These are phyloP conservation scores for Pseudoscleropodium purum DNA, from an alignment of 225 moss, liverwort and hornwort species.

Conservation along the genomic window DNA sequence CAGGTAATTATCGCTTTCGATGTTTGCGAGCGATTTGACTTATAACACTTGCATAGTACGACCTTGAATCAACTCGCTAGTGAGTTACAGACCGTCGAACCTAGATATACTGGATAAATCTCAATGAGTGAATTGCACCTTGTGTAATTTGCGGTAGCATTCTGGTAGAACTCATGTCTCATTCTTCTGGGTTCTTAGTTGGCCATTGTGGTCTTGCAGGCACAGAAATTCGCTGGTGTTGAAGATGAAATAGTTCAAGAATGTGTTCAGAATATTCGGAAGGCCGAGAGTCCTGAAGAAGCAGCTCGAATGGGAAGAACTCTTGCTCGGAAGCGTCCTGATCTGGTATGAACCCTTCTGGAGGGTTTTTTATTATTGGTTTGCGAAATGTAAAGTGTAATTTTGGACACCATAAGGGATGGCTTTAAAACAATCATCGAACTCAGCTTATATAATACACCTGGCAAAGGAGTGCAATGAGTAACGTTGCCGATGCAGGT, in stretches of 20 bases:
- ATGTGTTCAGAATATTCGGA: slow-evolving; percentile 43
- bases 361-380: background rate
- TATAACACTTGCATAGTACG: background rate
- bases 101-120: background rate
- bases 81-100: background rate
- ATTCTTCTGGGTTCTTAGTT: background rate
- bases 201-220: slow-evolving; percentile 29
- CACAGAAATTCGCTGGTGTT: slow-evolving; percentile 73
- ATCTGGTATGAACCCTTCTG: slow-evolving; percentile 38
- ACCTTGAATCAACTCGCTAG: background rate
- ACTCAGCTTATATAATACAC: background rate
- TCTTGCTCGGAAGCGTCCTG: slow-evolving; percentile 65
- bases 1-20: slow-evolving; percentile 33
- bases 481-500: slow-evolving; percentile 34
- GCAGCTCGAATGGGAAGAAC: slow-evolving; percentile 79
- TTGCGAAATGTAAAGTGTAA: background rate
- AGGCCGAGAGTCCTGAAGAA: slow-evolving; percentile 73
- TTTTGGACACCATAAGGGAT: background rate
- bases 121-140: background rate
- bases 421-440: background rate
- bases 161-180: background rate
- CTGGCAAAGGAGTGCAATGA: background rate
- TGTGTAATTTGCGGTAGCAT: background rate
- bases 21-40: background rate
- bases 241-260: slow-evolving; percentile 43